Percentiles rank a stretch among this genome's conserved stretches.
Conservation (phyloP, 2,329 filamentous ascomycete genomes). For the Ampelomyces quisqualis region DNA sequence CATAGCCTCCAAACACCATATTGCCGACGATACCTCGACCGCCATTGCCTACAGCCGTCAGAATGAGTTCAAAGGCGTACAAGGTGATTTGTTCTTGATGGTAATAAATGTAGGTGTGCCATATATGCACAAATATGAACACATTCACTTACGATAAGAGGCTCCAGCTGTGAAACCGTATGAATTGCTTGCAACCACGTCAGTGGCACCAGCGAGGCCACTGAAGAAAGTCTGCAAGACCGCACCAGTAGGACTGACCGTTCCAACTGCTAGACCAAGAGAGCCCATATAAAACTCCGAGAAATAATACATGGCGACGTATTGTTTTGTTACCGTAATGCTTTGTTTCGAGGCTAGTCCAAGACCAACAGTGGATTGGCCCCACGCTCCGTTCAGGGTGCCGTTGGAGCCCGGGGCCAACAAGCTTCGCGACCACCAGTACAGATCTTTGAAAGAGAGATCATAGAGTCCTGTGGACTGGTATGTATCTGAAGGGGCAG, state of each 20-base stretch:
- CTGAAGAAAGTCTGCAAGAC: constrained; percentile 24
- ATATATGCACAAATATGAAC: background rate
- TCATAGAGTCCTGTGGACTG: constrained; percentile 12
- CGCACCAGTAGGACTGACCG: constrained; percentile 9
- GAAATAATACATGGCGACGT: constrained; percentile 18
- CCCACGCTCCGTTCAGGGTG: constrained; percentile 16
- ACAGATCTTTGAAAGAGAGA: constrained; percentile 16
- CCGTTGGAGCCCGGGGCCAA: constrained; percentile 9
- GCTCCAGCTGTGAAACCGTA: constrained; percentile 42
- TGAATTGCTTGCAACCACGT: constrained; percentile 27
- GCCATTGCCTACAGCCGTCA: constrained; percentile 29
- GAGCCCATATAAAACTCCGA: constrained; percentile 36
- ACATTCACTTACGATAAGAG: constrained; percentile 34
- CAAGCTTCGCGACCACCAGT: constrained; percentile 17
- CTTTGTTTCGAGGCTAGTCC: constrained; percentile 22
- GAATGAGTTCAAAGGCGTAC: background rate
- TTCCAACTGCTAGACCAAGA: constrained; percentile 27
- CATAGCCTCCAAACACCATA: constrained; percentile 47
- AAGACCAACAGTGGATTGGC: constrained; percentile 30
- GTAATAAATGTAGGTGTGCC: background rate
- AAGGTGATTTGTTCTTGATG: too few species aligned
- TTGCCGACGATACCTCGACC: constrained; percentile 30
- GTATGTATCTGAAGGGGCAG: constrained; percentile 18
- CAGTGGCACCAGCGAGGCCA: constrained; percentile 10
- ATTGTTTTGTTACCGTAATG: constrained; percentile 12